Base-by-base conservation (phyloP, 257 asterid species). In the Gentiana straminea region DNA sequence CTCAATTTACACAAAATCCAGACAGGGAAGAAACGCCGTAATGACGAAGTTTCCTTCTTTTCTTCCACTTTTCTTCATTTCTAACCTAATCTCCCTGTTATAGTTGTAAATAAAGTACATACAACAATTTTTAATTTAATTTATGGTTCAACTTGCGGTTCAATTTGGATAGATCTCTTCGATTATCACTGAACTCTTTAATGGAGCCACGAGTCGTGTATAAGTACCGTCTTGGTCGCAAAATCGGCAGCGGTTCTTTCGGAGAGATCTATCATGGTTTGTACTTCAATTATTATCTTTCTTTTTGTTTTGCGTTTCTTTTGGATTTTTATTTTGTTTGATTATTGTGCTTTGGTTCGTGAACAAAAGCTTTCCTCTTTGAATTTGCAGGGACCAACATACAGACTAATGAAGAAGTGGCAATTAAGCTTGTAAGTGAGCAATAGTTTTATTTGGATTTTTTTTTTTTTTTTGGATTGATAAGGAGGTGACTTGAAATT, bases 371-470 rank as follows among this genome's bases (percentile, higher is more conserved):
- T 15, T 47, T 59, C 51, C n/a, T n/a, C 13, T 45, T 44, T 37
- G 4, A 2, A 33, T 56, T 45, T 75, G 72, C 71, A 71, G 81
- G 81, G 66, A 88, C 94, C 13, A 70, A 88, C 69, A 72, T 72
- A 37, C 94, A 81, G 75, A 84, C 90, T 52, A 88, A 81, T 52
- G 96, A 88, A 65, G 96, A 88, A 62, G 82, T 88, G 51, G 96
- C 96, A 49, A 84, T 88, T 74, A 88, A 86, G 79, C 84, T 86
- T 45, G 95, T 83, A 61, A 77, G 95, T 84, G 24, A 7, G 52
- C 55, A 51, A 24, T 33, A 73, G 53, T 51, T 49, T 11, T n/a
- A 51, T 32, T 10, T 52, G 35, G 44, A 12, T 33, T 50, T 44
- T 37, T 35, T 10, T 13, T 56, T 69, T 43, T 6, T 47, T 35